phyloP scores from a whole-genome alignment of 2,329 filamentous ascomycete genomes.

The Catunica adiposa region DNA sequence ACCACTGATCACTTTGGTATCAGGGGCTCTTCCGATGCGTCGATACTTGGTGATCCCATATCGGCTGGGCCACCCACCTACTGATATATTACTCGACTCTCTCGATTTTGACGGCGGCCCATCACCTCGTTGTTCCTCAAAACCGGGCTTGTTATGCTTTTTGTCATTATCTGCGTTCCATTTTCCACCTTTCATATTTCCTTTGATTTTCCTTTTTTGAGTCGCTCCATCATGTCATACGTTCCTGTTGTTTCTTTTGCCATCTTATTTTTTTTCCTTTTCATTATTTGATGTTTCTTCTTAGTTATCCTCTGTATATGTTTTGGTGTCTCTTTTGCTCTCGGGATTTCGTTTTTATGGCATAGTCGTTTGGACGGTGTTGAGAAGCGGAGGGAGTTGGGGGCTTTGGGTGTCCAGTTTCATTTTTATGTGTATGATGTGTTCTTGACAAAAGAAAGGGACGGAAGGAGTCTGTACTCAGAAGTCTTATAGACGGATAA shows the following conservation, averaged over 20 bases:
- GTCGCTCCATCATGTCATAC: slow-evolving; percentile 3
- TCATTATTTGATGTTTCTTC: neutral
- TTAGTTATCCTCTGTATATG: neutral
- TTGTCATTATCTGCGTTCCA: neutral
- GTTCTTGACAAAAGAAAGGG: neutral
- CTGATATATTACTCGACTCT: neutral
- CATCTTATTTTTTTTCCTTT: slow-evolving; percentile 1
- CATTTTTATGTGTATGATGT: slow-evolving; percentile 17
- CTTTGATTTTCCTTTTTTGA: slow-evolving; percentile 1
- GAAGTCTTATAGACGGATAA: slow-evolving; percentile 8
- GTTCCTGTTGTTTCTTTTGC: neutral
- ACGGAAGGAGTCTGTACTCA: neutral
- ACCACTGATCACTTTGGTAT: neutral
- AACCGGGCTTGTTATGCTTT: neutral
- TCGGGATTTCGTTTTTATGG: neutral
- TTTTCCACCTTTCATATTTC: neutral
- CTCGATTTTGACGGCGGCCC: neutral
- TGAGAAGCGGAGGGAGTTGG: neutral
- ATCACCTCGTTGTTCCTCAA: neutral
- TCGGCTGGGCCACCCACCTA: neutral
- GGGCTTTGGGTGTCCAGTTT: neutral
- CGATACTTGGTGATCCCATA: neutral
- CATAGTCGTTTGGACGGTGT: neutral
- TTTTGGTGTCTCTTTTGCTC: neutral
- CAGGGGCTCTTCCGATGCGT: neutral